phyloP scores from a whole-genome alignment of 2,329 filamentous ascomycete species.

The Penicillium olsonii region DNA sequence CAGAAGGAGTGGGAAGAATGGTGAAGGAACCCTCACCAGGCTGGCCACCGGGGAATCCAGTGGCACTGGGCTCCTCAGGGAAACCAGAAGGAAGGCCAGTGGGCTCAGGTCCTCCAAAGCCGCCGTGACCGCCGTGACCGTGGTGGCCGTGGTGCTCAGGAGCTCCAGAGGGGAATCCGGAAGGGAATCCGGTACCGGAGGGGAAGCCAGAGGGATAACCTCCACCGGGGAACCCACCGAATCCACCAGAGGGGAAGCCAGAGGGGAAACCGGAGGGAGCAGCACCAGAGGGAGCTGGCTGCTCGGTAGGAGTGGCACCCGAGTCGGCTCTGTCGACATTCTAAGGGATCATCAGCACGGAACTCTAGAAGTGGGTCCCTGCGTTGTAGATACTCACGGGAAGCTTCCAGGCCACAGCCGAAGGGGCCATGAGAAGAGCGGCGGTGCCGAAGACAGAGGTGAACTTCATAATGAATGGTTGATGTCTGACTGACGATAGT shows the following conservation, averaged over 20 bases:
- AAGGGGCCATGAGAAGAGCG: slow-evolving; percentile 25
- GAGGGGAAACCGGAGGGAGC: slow-evolving; percentile 7
- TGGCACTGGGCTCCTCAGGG: slow-evolving; percentile 7
- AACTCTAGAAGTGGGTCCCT: not conserved
- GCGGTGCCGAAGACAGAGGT: slow-evolving; percentile 27
- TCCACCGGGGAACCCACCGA: slow-evolving; percentile 5
- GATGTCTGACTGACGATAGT: slow-evolving; percentile 1
- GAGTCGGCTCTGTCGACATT: slow-evolving; percentile 4
- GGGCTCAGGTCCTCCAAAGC: slow-evolving; percentile 5
- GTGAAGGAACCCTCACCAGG: not conserved
- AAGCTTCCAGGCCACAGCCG: slow-evolving; percentile 20
- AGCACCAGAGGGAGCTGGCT: slow-evolving; percentile 2
- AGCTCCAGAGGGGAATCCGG: not conserved
- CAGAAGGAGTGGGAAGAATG: not conserved
- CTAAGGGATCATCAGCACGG: slow-evolving; percentile 6
- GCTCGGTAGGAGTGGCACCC: slow-evolving; percentile 11
- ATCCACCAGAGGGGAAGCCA: slow-evolving; percentile 4
- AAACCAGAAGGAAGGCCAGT: slow-evolving; percentile 8
- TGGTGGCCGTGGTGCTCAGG: not conserved
- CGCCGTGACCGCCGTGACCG: not conserved
- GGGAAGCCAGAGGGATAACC: not conserved
- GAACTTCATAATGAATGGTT: slow-evolving; percentile 31
- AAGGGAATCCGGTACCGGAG: slow-evolving; percentile 3
- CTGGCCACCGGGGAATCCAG: not conserved
- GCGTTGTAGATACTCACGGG: slow-evolving; percentile 9